Base-by-base conservation (phyloP, 2,329 filamentous ascomycete species). In the Coleophoma cylindrospora region DNA sequence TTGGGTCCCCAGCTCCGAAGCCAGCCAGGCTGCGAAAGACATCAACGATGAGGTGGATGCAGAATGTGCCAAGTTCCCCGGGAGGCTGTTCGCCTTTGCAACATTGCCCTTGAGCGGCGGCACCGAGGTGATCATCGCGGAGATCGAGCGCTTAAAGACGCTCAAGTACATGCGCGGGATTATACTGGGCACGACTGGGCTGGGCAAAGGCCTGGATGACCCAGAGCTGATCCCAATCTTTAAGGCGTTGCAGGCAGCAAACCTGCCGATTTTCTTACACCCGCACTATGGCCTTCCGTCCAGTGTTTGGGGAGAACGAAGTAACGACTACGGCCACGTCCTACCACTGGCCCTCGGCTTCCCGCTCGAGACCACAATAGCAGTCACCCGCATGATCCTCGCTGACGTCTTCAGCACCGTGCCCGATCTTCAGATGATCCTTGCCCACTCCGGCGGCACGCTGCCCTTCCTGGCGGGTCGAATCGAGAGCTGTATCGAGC, bases 351-450 rank as follows among this genome's bases (percentile, higher is more conserved):
- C 90, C 0, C 72, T 96, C 3, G 91, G 91, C 0, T 96, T 96
- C 64, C 91, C 91, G 0, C 80, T 96, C 57, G 91, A 96, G 70
- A 96, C 91, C 1, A 96, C 91, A 1, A 92, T 96, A 59, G 89
- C 91, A 0, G 84, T 96, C 2, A 83, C 88, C 4, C 77, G 91
- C 43, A 95, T 96, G 89, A 84, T 90, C 48, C 73, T 96, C n/a
- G 80, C 86, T 0, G 88, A 89, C 0, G 87, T 95, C 0, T 96
- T 94, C 67, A 90, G 95, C 66, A 75, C 80, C 10, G 86, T 90
- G 41, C 79, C 78, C 0, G 71, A 74, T 9, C 69, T 96, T 54
- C 76, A 81, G 19, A 83, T 96, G 62, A 74, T 96, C 48, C 74
- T 96, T 4, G 91, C 91, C 0, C 91, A 96, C 68, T 91, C 87